Evolutionary conservation across 345 rosid genomes (phyloP), one percentile per base, ranked within the genome.

Genomic region (Linum usitatissimum): DNA sequence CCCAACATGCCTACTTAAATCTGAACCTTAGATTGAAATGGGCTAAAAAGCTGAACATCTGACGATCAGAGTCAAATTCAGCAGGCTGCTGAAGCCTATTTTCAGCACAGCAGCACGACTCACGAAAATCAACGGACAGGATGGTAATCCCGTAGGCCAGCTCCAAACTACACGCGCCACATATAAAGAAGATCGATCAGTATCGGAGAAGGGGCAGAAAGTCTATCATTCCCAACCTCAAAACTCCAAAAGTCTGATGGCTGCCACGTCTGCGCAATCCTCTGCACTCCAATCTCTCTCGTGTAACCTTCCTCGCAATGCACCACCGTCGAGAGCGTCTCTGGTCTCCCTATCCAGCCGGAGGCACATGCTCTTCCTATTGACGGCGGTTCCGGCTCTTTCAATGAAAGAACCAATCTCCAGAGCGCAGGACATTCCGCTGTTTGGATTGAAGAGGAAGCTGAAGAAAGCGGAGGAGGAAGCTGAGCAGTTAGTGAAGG

Each of bases 401-500:
- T 63, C 75, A 0, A 69, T 57, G 0, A 42, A 71, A 61, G 83
- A 74, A 60, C 55, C 68, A 42, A 61, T 76, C 3, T 75, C 92
- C 1, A 36, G 57, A 63, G 96, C 95, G 30, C 68, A 70, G 76
- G 77, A 85, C 70, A 91, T 91, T 34, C 81, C 81, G 15, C 71
- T 88, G 8, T 91, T 91, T 64, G 98, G 96, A 1, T 70, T 91
- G 34, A 76, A 86, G 79, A 91, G 77, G 86, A 86, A 80, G 71
- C 75, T 91, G 45, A 79, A 23, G 78, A 79, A 72, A n/a, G 96
- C 75, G 20, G 96, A 86, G 78, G 78, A 88, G 67, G 83, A 74
- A 62, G 88, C 95, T 14, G 95, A 82, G 76, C 79, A 75, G 73
- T 67, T 88, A 49, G 98, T 82, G 61, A 85, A 57, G 55, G 90